A percentile compares a stretch with the other conserved stretches of the same genome.
Evolutionary conservation across 441 rosid genomes (phyloP).

Genomic region (Syzygium syzygioides): DNA sequence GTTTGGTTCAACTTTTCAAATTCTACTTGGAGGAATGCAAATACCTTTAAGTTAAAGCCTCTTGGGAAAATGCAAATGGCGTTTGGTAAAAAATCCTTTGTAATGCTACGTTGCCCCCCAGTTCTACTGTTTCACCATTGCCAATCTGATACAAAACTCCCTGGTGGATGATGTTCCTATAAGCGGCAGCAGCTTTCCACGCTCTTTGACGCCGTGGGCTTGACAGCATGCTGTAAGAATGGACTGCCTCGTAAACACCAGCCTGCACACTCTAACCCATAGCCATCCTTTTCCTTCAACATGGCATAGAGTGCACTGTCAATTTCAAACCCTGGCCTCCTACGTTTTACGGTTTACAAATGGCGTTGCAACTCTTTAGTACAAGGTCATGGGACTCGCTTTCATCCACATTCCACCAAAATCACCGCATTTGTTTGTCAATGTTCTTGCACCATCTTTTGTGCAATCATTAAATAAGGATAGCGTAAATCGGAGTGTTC

Average conservation of each 20-base stretch:
- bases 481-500: not conserved
- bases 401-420: not conserved
- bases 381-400: not conserved
- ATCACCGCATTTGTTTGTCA: not conserved
- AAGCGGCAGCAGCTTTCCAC: not conserved
- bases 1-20: no score
- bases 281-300: not conserved
- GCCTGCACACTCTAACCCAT: not conserved
- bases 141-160: not conserved
- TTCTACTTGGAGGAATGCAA: no score
- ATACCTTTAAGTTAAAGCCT: no score
- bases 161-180: not conserved
- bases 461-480: not conserved
- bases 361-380: not conserved
- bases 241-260: not conserved
- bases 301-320: not conserved
- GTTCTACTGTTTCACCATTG: not conserved
- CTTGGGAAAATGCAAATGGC: no score
- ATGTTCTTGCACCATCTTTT: not conserved
- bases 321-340: not conserved
- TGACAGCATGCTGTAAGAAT: not conserved
- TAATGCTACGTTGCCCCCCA: not conserved
- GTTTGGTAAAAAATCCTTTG: no score
- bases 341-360: not conserved
- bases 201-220: not conserved